Percentiles rank a stretch among this genome's conserved stretches.
Evolutionary conservation across 73 alveolate species (phyloP).

Genomic region (Urostyla sp.): DNA sequence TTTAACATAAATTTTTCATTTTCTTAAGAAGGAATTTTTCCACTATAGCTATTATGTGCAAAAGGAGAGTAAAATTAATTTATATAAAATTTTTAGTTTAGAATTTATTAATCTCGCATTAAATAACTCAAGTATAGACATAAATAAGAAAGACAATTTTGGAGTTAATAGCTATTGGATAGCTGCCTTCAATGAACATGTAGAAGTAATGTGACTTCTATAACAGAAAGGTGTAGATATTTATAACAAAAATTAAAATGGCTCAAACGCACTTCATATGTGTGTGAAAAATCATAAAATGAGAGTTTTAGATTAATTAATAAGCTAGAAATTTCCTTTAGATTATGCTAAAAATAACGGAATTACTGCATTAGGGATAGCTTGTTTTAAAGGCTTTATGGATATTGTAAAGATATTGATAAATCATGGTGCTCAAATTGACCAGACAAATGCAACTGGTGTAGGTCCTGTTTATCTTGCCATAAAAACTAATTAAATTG

Average conservation of each 20-base stretch:
- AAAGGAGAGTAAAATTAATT: slow-evolving; percentile 37
- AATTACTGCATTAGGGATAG: slow-evolving; percentile 43
- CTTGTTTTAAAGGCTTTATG: slow-evolving; percentile 33
- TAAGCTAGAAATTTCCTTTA: slow-evolving; percentile 39
- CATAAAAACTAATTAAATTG: slow-evolving; percentile 7
- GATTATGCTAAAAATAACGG: slow-evolving; percentile 48
- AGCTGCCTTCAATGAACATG: slow-evolving; percentile 42
- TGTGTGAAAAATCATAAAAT: slow-evolving; percentile 28
- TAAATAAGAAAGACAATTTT: slow-evolving; percentile 30
- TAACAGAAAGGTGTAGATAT: slow-evolving; percentile 37
- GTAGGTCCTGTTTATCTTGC: slow-evolving; percentile 59
- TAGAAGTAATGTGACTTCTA: slow-evolving; percentile 24
- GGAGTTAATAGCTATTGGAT: slow-evolving; percentile 55
- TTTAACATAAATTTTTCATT: slow-evolving; percentile 27
- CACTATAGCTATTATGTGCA: slow-evolving; percentile 42
- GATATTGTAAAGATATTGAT: background rate
- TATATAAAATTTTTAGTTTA: background rate
- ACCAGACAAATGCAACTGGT: slow-evolving; percentile 15
- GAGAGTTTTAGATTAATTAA: slow-evolving; percentile 1
- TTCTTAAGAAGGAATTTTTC: slow-evolving; percentile 45
- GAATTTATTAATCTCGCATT: slow-evolving; percentile 24
- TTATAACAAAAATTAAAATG: slow-evolving; percentile 13
- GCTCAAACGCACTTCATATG: slow-evolving; percentile 52
- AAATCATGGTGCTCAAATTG: slow-evolving; percentile 32
- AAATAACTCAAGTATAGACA: background rate